Conservation (phyloP, 805 yeast genomes). For the Nakazawaea laoshanensis region DNA sequence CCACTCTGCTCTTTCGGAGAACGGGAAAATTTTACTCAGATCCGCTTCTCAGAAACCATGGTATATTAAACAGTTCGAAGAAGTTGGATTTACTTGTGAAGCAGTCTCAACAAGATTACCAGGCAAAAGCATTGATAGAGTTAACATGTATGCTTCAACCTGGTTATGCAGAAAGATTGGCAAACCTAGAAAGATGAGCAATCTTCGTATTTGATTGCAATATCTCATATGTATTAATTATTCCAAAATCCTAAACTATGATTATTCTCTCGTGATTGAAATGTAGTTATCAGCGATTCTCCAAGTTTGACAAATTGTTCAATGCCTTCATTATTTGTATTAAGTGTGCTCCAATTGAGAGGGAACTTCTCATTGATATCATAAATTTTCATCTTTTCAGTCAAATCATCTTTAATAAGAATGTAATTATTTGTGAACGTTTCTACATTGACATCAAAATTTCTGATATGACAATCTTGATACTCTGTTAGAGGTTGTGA, state of each 20-base stretch:
- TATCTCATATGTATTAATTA: background rate
- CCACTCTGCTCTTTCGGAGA: slow-evolving; percentile 49
- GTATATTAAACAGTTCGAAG: slow-evolving; percentile 66
- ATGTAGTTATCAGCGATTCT: too few relatives aligned
- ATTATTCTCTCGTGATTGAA: too few relatives aligned
- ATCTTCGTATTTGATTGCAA: slow-evolving; percentile 10
- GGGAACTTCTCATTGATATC: too few relatives aligned
- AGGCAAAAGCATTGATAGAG: slow-evolving; percentile 66
- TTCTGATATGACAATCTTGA: too few relatives aligned
- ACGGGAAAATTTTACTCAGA: slow-evolving; percentile 71
- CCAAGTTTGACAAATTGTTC: too few relatives aligned
- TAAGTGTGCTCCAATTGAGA: too few relatives aligned
- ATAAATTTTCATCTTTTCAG: too few relatives aligned
- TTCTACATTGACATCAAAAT: too few relatives aligned
- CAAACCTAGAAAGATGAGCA: slow-evolving; percentile 39
- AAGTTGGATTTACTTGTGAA: slow-evolving; percentile 55
- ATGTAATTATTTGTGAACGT: too few relatives aligned
- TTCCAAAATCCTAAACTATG: background rate
- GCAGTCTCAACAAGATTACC: slow-evolving; percentile 62
- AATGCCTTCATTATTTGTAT: too few relatives aligned
- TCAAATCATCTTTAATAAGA: too few relatives aligned
- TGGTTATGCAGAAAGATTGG: slow-evolving; percentile 65
- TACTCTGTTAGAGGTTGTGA: too few relatives aligned
- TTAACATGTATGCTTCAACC: slow-evolving; percentile 83
- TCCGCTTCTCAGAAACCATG: slow-evolving; percentile 70